phyloP scores from a whole-genome alignment of 2,329 filamentous ascomycete species.

The Akanthomyces dipterigenus region DNA sequence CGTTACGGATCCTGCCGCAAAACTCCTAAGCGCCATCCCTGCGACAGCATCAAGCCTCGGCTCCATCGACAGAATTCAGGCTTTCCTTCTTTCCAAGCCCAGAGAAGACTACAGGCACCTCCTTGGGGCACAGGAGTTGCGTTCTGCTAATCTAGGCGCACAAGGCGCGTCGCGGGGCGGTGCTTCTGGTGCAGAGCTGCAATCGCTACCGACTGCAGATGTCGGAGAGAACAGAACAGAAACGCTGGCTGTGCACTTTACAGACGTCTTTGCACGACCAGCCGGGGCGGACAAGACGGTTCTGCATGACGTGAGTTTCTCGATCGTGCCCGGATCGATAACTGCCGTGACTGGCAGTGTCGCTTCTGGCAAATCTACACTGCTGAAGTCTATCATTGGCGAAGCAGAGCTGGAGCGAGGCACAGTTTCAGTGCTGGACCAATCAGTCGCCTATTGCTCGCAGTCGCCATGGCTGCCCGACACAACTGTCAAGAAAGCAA shows the following conservation, averaged over 20 bases:
- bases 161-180: neutral
- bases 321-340: slow-evolving; percentile 2
- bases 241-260: neutral
- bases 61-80: slow-evolving; percentile 17
- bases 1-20: slow-evolving; percentile 15
- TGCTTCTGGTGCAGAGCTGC: neutral
- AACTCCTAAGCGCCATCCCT: slow-evolving; percentile 15
- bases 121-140: neutral
- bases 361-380: slow-evolving; percentile 29
- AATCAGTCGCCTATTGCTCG: neutral
- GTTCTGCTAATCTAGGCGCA: neutral
- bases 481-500: slow-evolving; percentile 25
- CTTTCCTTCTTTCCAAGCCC: slow-evolving; percentile 13
- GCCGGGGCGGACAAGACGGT: neutral
- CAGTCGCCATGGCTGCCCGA: slow-evolving; percentile 23
- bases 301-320: neutral
- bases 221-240: neutral
- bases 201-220: neutral
- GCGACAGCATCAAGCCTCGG: slow-evolving; percentile 14
- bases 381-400: slow-evolving; percentile 25
- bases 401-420: slow-evolving; percentile 16
- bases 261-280: neutral
- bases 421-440: neutral
- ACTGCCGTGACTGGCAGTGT: slow-evolving; percentile 27
- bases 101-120: neutral